phyloP scores from a whole-genome alignment of 306 rosid species.

The Neltuma alba region DNA sequence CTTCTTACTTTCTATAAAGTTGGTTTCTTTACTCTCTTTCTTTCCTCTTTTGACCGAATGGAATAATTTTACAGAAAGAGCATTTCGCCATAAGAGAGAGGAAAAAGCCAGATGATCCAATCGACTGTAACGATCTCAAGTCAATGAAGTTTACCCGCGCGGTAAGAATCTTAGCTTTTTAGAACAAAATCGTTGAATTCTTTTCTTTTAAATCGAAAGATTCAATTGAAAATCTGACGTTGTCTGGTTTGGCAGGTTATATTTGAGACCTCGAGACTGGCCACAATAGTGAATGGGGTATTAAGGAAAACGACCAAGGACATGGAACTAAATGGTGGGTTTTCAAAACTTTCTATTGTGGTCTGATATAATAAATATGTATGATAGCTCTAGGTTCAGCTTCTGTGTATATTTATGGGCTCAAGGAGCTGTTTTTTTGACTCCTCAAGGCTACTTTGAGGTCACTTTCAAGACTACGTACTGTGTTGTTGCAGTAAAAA shows the following conservation, averaged over 20 bases:
- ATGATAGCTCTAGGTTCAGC: not conserved
- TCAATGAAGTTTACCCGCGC: slow-evolving; percentile 95
- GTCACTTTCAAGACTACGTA: slow-evolving; percentile 29
- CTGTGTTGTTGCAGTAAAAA: not conserved
- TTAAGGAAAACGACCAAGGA: slow-evolving; percentile 89
- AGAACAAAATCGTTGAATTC: slow-evolving; percentile 15
- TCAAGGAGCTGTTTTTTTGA: slow-evolving; percentile 50
- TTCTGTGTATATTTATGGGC: slow-evolving; percentile 44
- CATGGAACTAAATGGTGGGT: slow-evolving; percentile 90
- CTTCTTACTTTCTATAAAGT: not conserved
- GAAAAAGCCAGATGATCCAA: slow-evolving; percentile 71
- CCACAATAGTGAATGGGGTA: slow-evolving; percentile 95
- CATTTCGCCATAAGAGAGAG: slow-evolving; percentile 79
- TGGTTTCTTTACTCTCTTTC: not conserved
- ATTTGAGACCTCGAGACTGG: slow-evolving; percentile 97
- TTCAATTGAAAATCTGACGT: slow-evolving; percentile 6
- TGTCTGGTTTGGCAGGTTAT: slow-evolving; percentile 63
- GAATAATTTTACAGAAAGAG: slow-evolving; percentile 59
- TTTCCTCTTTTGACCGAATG: slow-evolving; percentile 2
- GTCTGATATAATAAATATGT: slow-evolving; percentile 7
- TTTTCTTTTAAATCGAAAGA: not conserved
- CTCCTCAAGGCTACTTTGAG: slow-evolving; percentile 36
- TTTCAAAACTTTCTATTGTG: not conserved
- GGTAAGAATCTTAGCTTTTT: slow-evolving; percentile 47
- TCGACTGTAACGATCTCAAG: slow-evolving; percentile 71